These are phyloP conservation scores for Solanum bukasovii DNA, from an alignment of 257 asterid species.

Conservation along the genomic window DNA sequence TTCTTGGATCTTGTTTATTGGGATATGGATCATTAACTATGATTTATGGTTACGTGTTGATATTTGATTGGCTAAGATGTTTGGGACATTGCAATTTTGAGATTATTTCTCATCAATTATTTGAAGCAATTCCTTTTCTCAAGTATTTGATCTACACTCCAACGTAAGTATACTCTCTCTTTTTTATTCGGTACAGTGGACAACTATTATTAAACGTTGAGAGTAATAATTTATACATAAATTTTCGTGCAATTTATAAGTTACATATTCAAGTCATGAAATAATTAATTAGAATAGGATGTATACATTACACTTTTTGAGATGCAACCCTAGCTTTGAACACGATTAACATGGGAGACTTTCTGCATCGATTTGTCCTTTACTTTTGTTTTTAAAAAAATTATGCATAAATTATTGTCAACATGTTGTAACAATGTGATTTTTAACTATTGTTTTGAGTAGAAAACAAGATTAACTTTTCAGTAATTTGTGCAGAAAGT, in stretches of 20 bases:
- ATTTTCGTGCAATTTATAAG: accelerated
- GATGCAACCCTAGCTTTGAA: accelerated
- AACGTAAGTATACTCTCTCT: conserved; percentile 40
- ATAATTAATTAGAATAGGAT: background rate
- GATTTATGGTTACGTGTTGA: conserved; percentile 54
- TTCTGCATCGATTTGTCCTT: background rate
- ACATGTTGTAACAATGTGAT: background rate
- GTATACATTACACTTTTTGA: accelerated
- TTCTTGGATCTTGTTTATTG: conserved; percentile 34
- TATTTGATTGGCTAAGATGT: conserved; percentile 60
- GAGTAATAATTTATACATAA: background rate
- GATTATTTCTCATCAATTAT: conserved; percentile 61
- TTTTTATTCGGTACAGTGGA: no score
- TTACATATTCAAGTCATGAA: background rate
- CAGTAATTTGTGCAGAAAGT: background rate
- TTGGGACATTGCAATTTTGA: conserved; percentile 84
- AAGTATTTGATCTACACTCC: conserved; percentile 66
- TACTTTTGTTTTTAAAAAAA: accelerated
- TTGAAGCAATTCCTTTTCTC: conserved; percentile 47
- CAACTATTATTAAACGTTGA: no score
- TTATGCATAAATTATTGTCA: background rate
- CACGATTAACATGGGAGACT: accelerated
- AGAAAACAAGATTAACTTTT: background rate
- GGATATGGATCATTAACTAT: conserved; percentile 66
- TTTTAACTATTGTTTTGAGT: background rate